Evolutionary conservation across 108 stramenopile genomes (phyloP), one percentile per base, ranked within the genome.

Genomic region (Fistulifera solaris): DNA sequence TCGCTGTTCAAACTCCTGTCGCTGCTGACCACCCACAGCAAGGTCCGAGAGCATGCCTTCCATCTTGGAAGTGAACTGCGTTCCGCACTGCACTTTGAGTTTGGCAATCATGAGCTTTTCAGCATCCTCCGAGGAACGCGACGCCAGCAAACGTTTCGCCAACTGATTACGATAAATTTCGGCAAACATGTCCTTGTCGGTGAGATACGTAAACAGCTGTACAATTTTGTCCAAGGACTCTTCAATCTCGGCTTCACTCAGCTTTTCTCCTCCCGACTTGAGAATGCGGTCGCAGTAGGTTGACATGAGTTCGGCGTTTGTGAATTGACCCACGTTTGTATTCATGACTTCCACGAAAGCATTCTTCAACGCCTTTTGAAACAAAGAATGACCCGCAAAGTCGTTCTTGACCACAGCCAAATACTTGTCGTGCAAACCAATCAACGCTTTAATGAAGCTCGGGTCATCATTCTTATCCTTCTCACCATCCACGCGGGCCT

Each of bases 41-140:
- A 99, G 68, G 63, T 99, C 99, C 56, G 81, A 85, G 55, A 99
- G 73, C 99, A 99, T 99, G 49, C 99, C 99, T 64, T 99, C 99
- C 91, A 95, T 91, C 69, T 99, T 99, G 4, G 93, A 94, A 22
- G 99, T 99, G 74, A 98, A 99, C 68, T 99, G 99, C 21, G 96
- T 93, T 47, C 99, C 99, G 71, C 97, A 98, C 53, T 94, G 86
- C 57, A 95, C 80, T 74, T 98, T 98, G 48, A 99, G 75, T 73
- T 99, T 99, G 44, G 94, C 86, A 67, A 99, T 97, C 96, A 99
- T 98, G 27, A 86, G 68, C 75, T 94, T 90, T 72, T 99, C 99
- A 22, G 94, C 82, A 70, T 99, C 97, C 68, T 96, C 92, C 40
- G 92, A 93, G 6, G 96, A 98, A 17, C 96, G 85, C 63, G 94